Conservation (phyloP, 192 early-diverging fungal species). For the Entomortierella beljakovae region DNA sequence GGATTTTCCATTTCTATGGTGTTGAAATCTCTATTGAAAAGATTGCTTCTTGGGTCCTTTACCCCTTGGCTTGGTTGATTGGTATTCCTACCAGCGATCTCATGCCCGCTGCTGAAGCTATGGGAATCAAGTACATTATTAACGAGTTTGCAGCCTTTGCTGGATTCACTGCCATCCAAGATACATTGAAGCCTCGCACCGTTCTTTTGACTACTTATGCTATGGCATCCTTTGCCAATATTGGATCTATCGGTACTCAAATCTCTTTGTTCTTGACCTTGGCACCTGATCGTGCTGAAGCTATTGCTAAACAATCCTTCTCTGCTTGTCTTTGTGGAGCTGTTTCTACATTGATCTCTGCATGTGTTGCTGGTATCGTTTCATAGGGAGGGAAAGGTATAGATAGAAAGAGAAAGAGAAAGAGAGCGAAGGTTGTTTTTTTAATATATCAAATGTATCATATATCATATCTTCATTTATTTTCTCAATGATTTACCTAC, state of each 20-base stretch:
- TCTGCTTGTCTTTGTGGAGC: slow-evolving; percentile 85
- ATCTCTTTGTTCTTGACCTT: slow-evolving; percentile 80
- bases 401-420: neutral
- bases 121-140: slow-evolving; percentile 80
- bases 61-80: slow-evolving; percentile 72
- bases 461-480: neutral
- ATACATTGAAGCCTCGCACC: slow-evolving; percentile 60
- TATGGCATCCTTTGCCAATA: slow-evolving; percentile 88
- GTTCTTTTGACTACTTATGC: slow-evolving; percentile 75
- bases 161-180: slow-evolving; percentile 55
- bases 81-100: slow-evolving; percentile 56
- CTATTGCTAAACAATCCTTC: slow-evolving; percentile 78
- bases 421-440: neutral
- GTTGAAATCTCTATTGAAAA: slow-evolving; percentile 72
- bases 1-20: slow-evolving; percentile 73
- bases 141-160: slow-evolving; percentile 94
- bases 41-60: slow-evolving; percentile 80
- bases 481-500: too few species aligned
- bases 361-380: slow-evolving; percentile 84
- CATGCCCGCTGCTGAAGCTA: slow-evolving; percentile 34
- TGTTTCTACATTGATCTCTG: slow-evolving; percentile 82
- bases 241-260: slow-evolving; percentile 87
- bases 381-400: slow-evolving; percentile 14
- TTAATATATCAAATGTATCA: neutral
- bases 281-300: slow-evolving; percentile 75